Evolutionary conservation across 2,329 filamentous ascomycete species (phyloP).

Genomic region (Cercospora zeae-maydis): DNA sequence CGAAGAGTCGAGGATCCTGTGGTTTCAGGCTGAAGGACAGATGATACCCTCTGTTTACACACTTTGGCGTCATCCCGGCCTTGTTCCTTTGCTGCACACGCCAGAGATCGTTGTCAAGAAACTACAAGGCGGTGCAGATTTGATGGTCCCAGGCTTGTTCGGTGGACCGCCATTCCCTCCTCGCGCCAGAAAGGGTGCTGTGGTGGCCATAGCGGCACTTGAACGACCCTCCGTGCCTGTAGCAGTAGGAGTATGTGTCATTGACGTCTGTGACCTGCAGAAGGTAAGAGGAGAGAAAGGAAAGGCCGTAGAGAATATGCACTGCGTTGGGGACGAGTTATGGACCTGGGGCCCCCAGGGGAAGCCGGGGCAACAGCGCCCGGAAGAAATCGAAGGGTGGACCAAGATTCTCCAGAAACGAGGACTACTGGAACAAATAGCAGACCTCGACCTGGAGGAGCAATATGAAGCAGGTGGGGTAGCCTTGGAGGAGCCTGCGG

Average conservation of each 20-base stretch:
- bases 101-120: conserved; percentile 60
- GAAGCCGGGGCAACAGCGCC: conserved; percentile 51
- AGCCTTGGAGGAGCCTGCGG: conserved; percentile 30
- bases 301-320: conserved; percentile 61
- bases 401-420: conserved; percentile 36
- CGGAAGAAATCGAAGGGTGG: conserved; percentile 54
- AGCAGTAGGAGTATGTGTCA: conserved; percentile 62
- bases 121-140: conserved; percentile 60
- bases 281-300: conserved; percentile 60
- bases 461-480: conserved; percentile 49
- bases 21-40: conserved; percentile 60
- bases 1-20: conserved; percentile 58
- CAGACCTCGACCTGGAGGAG: conserved; percentile 44
- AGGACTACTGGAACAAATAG: conserved; percentile 41
- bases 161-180: conserved; percentile 61
- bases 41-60: conserved; percentile 59
- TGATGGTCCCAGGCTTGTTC: conserved; percentile 66
- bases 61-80: conserved; percentile 59
- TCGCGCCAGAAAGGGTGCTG: conserved; percentile 55
- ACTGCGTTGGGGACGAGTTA: conserved; percentile 68
- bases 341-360: conserved; percentile 60
- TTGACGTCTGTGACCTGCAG: conserved; percentile 56
- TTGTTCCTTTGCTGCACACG: conserved; percentile 63
- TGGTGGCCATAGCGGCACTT: conserved; percentile 61
- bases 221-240: conserved; percentile 59